A percentile compares a stretch with the other conserved stretches of the same genome.
Conservation (phyloP, 2,329 filamentous ascomycete genomes). For the Claviceps africana region DNA sequence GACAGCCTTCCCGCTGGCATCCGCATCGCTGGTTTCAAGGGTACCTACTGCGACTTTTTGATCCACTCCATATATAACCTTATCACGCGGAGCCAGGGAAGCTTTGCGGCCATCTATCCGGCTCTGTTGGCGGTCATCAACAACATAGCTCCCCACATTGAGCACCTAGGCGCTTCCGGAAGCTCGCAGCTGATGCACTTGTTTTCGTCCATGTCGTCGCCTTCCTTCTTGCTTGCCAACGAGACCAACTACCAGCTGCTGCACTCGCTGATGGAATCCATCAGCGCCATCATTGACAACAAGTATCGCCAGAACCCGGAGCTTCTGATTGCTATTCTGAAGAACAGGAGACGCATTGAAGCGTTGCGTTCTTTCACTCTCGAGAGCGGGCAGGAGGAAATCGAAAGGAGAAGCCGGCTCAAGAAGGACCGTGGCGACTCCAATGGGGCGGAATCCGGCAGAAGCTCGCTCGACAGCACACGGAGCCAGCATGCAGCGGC, state of each 20-base stretch:
- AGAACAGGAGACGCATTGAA: conserved; percentile 71
- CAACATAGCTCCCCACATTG: conserved; percentile 76
- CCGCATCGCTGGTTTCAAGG: conserved; percentile 68
- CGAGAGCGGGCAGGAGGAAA: conserved; percentile 82
- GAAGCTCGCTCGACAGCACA: conserved; percentile 54
- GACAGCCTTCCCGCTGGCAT: conserved; percentile 75
- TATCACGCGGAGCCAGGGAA: conserved; percentile 82
- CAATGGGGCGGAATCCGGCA: conserved; percentile 33
- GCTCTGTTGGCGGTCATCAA: conserved; percentile 84
- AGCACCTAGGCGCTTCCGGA: conserved; percentile 59
- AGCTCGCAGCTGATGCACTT: conserved; percentile 76
- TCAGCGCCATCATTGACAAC: conserved; percentile 83
- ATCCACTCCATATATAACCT: conserved; percentile 89
- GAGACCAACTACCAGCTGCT: conserved; percentile 79
- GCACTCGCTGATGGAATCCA: conserved; percentile 68
- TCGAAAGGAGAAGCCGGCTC: conserved; percentile 62
- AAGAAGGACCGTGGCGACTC: conserved; percentile 45
- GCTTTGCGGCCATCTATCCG: conserved; percentile 80
- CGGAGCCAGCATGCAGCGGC: conserved; percentile 38
- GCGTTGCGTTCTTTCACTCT: conserved; percentile 76
- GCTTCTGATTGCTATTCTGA: conserved; percentile 65
- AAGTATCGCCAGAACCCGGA: conserved; percentile 70
- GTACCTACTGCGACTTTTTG: conserved; percentile 85
- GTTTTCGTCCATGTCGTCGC: conserved; percentile 83
- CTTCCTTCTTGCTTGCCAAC: conserved; percentile 81